Percentiles rank a stretch among this genome's conserved stretches.
phyloP scores from a whole-genome alignment of 2,329 filamentous ascomycete genomes.

The Colletotrichum cuscutae region DNA sequence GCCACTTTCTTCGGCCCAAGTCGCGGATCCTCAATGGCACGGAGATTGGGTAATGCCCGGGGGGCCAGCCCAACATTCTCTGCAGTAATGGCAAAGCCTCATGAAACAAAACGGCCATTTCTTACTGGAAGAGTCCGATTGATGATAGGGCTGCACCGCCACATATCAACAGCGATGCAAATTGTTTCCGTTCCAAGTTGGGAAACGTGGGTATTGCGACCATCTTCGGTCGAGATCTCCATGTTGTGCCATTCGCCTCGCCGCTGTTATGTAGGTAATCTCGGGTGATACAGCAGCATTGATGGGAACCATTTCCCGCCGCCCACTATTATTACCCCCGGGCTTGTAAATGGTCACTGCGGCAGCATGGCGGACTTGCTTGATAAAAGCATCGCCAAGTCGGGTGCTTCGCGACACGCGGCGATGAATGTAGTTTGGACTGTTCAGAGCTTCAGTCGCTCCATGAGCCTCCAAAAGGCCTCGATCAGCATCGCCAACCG shows the following conservation, averaged over 20 bases:
- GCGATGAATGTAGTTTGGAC: background rate
- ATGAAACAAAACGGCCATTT: slow-evolving; percentile 11
- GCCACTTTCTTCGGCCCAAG: slow-evolving; percentile 7
- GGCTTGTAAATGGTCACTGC: background rate
- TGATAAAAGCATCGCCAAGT: background rate
- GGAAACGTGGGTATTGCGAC: slow-evolving; percentile 15
- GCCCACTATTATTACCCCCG: background rate
- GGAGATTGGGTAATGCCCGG: slow-evolving; percentile 14
- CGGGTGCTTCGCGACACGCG: background rate
- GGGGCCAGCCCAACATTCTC: background rate
- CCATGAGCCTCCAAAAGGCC: background rate
- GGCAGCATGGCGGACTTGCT: background rate
- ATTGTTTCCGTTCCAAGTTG: slow-evolving; percentile 21
- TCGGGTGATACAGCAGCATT: slow-evolving; percentile 34
- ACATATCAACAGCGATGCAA: slow-evolving; percentile 13
- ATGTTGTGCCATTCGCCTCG: slow-evolving; percentile 1
- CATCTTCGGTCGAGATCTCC: slow-evolving; percentile 22
- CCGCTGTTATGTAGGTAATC: slow-evolving; percentile 38
- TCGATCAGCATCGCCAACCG: background rate
- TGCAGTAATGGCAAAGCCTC: background rate
- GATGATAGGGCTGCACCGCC: slow-evolving; percentile 41
- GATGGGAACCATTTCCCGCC: slow-evolving; percentile 13
- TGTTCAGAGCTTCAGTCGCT: background rate
- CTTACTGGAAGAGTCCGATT: background rate
- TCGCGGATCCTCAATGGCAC: slow-evolving; percentile 6